Base-by-base conservation (phyloP, 345 rosid species). In the Punica granatum region DNA sequence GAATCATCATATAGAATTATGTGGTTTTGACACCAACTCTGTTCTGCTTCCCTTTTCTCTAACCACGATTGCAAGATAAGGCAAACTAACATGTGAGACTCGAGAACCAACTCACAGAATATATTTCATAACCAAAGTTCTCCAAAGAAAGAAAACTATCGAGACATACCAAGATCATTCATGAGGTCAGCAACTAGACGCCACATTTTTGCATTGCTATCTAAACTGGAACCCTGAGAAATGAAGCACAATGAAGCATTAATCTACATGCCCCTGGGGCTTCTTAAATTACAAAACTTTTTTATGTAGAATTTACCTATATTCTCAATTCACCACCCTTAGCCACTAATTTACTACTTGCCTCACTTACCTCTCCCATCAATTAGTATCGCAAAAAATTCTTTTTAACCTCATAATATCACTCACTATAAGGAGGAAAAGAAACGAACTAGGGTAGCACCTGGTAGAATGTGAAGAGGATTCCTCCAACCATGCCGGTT, bases 401-500 rank as follows among this genome's bases (percentile, higher is more conserved):
- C n/a, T n/a, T n/a, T n/a, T n/a, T n/a, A n/a, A n/a, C n/a, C n/a
- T n/a, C n/a, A n/a, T n/a, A n/a, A n/a, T n/a, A n/a, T n/a, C n/a
- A n/a, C n/a, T n/a, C n/a, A n/a, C n/a, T n/a, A n/a, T n/a, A 30
- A 30, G 1, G 3, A 3, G 0, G 16, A 56, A 26, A 56, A 28
- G 33, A 54, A 16, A 44, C 15, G 49, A 30, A 56, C 31, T 12
- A 18, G 12, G 9, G 34, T 0, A 19, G 31, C 15, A 92, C 98
- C 92, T 90, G 95, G 77, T 90, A 88, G 76, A 88, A 86, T n/a
- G 98, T 92, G 82, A 92, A 92, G 58, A 92, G 74, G 65, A 92
- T 83, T 68, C 98, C 93, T 65, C 97, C 98, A 36, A 92, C 82
- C 98, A 92, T 92, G 78, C 98, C 97, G n/a, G 96, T 90, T 39